Base-by-base conservation (phyloP, 257 asterid species). In the Nicotiana benthamiana region DNA sequence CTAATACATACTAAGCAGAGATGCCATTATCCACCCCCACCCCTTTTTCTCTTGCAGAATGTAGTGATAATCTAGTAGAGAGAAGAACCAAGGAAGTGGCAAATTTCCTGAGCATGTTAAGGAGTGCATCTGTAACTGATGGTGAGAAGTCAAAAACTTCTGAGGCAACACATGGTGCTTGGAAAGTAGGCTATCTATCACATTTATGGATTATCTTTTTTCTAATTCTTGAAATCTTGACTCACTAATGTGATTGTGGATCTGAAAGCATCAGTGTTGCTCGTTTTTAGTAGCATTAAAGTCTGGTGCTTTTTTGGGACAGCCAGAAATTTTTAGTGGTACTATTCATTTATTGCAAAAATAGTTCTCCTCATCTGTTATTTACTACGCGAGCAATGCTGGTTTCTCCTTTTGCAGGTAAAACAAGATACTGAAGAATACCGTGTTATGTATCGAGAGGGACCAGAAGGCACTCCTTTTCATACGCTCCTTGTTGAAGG, bases 401-500 rank as follows among this genome's bases (percentile, higher is more conserved):
- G 54, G 0, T 22, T 51, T 70, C 65, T 57, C 76, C 6, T 81
- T 81, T 75, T 83, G 74, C 89, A 93, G 99, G 83, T 95, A 80
- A 93, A 95, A 83, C 91, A 91, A 83, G 99, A 95, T 83, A 88
- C 95, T 2, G 95, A 92, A 77, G 99, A 93, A 53, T 84, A 87
- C 36, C 92, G 99, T 40, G 97, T 95, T 40, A 95, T 95, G 99
- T 95, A 95, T 83, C 84, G 94, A 82, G 97, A 91, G 87, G 99
- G 99, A 62, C 95, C 92, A 24, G 95, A 90, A 75, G 97, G 95
- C 82, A 91, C 97, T 79, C 99, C 97, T 9, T 89, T 89, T 63
- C 98, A 95, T 60, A 86, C 97, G 40, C 84, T 95, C 74, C 97
- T 95, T 34, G 93, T 82, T 43, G 99, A 95, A 87, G 99, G 99